These are phyloP conservation scores for Vigna hirtella DNA, from an alignment of 306 rosid species.

Conservation along the genomic window DNA sequence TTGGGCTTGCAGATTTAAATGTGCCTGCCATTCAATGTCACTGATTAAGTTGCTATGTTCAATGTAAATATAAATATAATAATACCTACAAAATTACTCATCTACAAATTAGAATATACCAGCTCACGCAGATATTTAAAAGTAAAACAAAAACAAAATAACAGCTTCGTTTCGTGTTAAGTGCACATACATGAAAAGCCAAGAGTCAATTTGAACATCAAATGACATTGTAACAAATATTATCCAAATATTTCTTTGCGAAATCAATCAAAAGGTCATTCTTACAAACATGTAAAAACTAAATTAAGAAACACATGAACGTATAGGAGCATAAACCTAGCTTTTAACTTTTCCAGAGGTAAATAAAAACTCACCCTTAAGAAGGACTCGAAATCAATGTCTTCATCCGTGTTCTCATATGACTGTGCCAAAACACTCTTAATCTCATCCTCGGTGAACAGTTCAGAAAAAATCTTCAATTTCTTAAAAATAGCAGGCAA, in stretches of 20 bases:
- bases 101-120: constrained; percentile 23
- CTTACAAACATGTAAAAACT: neutral
- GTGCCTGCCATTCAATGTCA: constrained; percentile 66
- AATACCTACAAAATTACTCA: constrained; percentile 3
- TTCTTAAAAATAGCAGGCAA: constrained; percentile 76
- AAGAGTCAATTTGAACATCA: constrained; percentile 28
- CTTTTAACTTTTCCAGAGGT: neutral
- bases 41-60: constrained; percentile 36
- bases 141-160: constrained; percentile 20
- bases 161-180: neutral
- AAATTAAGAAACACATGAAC: constrained; percentile 5
- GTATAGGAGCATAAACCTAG: constrained; percentile 7
- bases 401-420: constrained; percentile 58
- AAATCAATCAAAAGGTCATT: neutral
- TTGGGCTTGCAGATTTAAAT: constrained; percentile 72
- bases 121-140: neutral
- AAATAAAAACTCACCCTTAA: constrained; percentile 70
- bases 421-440: constrained; percentile 62
- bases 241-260: neutral
- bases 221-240: neutral
- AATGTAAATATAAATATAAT: constrained; percentile 19
- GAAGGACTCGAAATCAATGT: constrained; percentile 86
- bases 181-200: constrained; percentile 10
- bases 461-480: constrained; percentile 64
- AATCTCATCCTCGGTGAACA: constrained; percentile 78